phyloP scores from a whole-genome alignment of 1,284 basidiomycete genomes.

The Gomphus sp. region DNA sequence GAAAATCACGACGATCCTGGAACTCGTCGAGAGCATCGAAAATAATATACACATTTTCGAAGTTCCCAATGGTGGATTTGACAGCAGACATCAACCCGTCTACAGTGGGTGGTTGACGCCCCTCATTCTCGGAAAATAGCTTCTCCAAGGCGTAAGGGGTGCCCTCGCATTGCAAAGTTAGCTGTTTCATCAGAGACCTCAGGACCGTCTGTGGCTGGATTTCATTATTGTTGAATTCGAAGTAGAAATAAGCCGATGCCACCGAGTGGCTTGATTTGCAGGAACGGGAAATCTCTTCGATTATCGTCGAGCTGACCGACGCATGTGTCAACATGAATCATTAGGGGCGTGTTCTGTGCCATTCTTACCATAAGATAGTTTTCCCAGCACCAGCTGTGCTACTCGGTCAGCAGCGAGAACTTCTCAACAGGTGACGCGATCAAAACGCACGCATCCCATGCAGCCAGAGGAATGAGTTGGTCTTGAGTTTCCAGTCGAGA shows the following conservation, averaged over 20 bases:
- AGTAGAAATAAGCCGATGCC: not conserved
- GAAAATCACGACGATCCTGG: no score
- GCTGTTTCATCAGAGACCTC: not conserved
- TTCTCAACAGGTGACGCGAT: not conserved
- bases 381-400: not conserved
- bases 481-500: no score
- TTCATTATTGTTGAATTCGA: not conserved
- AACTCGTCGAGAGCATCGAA: no score
- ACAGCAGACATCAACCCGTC: not conserved
- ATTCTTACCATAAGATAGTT: constrained; percentile 5
- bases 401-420: not conserved
- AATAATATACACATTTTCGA: no score
- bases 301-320: not conserved
- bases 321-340: not conserved
- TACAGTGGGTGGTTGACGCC: not conserved
- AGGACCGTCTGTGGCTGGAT: not conserved
- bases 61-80: not conserved
- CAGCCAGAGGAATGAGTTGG: no score
- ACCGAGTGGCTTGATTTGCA: not conserved
- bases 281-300: not conserved
- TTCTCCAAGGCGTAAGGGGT: not conserved
- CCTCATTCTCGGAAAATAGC: no score
- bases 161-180: not conserved
- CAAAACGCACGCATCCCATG: not conserved
- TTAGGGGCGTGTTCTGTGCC: not conserved